Evolutionary conservation across 2,329 filamentous ascomycete genomes (phyloP).

Genomic region (Alternaria metachromatica): DNA sequence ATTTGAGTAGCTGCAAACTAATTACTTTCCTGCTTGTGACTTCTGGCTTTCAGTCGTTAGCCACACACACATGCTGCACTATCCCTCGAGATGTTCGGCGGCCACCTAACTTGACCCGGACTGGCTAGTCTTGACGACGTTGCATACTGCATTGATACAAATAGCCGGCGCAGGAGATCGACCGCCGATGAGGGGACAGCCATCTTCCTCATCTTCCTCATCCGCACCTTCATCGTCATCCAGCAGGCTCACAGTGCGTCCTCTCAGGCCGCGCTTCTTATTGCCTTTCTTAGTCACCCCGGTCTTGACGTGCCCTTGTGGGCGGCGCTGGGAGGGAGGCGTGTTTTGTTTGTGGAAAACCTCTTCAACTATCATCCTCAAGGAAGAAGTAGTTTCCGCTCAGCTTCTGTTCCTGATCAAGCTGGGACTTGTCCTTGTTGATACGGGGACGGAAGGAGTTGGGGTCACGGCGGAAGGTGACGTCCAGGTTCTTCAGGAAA

Average conservation of each 20-base stretch:
- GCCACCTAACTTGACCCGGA: conserved; percentile 65
- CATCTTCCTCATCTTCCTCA: conserved; percentile 70
- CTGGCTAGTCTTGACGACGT: conserved; percentile 7
- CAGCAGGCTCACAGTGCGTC: conserved; percentile 44
- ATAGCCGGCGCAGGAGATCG: conserved; percentile 64
- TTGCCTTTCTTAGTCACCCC: conserved; percentile 47
- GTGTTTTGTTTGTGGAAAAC: conserved; percentile 60
- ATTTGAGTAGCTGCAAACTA: not conserved
- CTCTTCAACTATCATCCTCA: conserved; percentile 80
- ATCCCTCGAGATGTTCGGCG: conserved; percentile 14
- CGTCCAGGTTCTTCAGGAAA: conserved; percentile 95
- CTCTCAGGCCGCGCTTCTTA: conserved; percentile 43
- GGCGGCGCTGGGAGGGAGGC: conserved; percentile 42
- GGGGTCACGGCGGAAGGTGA: conserved; percentile 97
- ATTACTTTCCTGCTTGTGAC: not conserved
- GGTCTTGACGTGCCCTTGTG: conserved; percentile 51
- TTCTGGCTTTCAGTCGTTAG: not conserved
- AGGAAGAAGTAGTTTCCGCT: conserved; percentile 97
- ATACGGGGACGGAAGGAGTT: conserved; percentile 96
- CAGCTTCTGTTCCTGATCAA: conserved; percentile 97
- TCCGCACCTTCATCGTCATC: conserved; percentile 63
- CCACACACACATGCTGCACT: not conserved
- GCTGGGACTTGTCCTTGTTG: conserved; percentile 94
- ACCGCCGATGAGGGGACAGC: conserved; percentile 64
- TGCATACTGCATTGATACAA: not conserved